Base-by-base conservation (phyloP, 1,284 basidiomycete genomes). In the Clitocybe nebularis region DNA sequence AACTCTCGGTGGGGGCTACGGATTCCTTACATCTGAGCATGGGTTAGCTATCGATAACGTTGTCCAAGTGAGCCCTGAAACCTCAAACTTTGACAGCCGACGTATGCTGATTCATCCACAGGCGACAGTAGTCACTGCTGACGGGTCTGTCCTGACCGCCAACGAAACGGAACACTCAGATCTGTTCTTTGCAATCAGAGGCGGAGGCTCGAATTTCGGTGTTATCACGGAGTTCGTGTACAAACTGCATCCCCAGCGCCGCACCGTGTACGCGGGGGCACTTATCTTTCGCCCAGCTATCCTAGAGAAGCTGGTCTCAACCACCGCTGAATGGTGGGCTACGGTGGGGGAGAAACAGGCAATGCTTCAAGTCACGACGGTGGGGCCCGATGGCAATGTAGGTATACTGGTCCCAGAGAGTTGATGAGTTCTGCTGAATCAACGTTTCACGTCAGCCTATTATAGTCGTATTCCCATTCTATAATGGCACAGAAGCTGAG, bases 191-290 rank as follows among this genome's bases (percentile, higher is more conserved):
- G 75, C 55, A 1, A 59, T 77, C 19, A 61, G 74, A 8, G 73
- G 72, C 11, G 72, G 66, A 10, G 75, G 75, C 2, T 60, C 54
- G 34, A 76, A 73, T 55, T 73, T 75, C 50, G 76, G 75, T 9
- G 60, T 74, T 19, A 63, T 70, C 10, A 72, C 71, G 5, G 58
- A 66, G 23, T 74, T 77, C 43, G 67, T 68, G 2, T 61, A 70
- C 41, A 51, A 53, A 28, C 55, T 74, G 2, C 57, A 72, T 54
- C 56, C 61, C 29, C 67, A 74, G 59, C 57, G 61, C 2, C 50
- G 50, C 35, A 63, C 61, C 14, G 59, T 69, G 32, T 66, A 57
- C 46, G 55, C 51, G 13, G 68, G 66, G 2, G 38, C 47, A 8
- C 37, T 62, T 7, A 38, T 66, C 16, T 66, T 57, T 46, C 29